phyloP scores from a whole-genome alignment of 805 yeast species.

The Wilhelminamyces savonicus region DNA sequence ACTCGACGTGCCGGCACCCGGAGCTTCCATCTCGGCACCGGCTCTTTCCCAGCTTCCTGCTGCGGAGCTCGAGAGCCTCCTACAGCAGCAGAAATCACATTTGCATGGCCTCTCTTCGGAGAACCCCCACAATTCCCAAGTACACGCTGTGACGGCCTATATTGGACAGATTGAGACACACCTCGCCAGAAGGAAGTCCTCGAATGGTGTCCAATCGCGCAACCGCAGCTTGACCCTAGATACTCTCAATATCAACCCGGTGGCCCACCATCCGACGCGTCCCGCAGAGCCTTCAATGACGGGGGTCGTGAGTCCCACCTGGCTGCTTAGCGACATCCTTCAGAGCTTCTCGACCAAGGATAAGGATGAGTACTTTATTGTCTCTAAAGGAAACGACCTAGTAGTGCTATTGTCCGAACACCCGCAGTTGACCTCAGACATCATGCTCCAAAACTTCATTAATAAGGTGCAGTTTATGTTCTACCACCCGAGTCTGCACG shows the following conservation, averaged over 20 bases:
- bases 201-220: slow-evolving; percentile 3
- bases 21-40: too few species aligned
- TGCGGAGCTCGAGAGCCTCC: not conserved
- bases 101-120: not conserved
- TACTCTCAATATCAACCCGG: slow-evolving; percentile 11
- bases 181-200: not conserved
- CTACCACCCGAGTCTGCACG: slow-evolving; percentile 49
- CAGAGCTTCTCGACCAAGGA: slow-evolving; percentile 46
- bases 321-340: slow-evolving; percentile 58
- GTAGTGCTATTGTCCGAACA: slow-evolving; percentile 49
- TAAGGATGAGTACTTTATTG: slow-evolving; percentile 41
- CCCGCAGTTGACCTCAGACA: slow-evolving; percentile 58
- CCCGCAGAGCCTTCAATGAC: too few species aligned
- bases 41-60: not conserved
- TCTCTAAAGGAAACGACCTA: slow-evolving; percentile 61
- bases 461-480: slow-evolving; percentile 56
- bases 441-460: slow-evolving; percentile 53
- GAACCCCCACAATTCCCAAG: not conserved
- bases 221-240: slow-evolving; percentile 10
- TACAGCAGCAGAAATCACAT: not conserved
- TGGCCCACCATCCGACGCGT: too few species aligned
- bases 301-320: slow-evolving; percentile 32
- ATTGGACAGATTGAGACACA: not conserved
- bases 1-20: too few species aligned
- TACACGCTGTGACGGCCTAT: not conserved